Evolutionary conservation across 2,329 filamentous ascomycete species (phyloP).

Genomic region (Fusarium aywerte): DNA sequence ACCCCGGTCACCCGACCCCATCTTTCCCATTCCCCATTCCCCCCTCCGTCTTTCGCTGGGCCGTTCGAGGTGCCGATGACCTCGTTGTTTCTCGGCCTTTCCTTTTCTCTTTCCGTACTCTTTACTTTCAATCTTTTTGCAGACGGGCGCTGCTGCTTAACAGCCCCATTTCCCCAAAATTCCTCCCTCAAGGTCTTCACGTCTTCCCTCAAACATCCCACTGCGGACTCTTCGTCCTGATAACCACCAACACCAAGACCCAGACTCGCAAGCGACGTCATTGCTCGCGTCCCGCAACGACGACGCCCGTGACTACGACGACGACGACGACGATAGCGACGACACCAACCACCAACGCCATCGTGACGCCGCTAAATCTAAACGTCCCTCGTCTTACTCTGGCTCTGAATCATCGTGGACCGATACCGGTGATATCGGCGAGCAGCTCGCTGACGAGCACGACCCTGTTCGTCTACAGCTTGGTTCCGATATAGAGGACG

Average conservation of each 20-base stretch:
- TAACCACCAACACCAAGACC: constrained; percentile 52
- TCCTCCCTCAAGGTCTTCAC: constrained; percentile 76
- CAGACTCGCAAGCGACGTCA: constrained; percentile 55
- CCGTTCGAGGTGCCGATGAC: constrained; percentile 47
- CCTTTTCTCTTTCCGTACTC: constrained; percentile 46
- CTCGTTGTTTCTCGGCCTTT: constrained; percentile 41
- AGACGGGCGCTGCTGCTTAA: constrained; percentile 77
- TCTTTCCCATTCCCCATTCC: constrained; percentile 39
- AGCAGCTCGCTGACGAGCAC: constrained; percentile 84
- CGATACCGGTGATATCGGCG: constrained; percentile 93
- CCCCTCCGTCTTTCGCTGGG: constrained; percentile 42
- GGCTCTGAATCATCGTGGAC: constrained; percentile 83
- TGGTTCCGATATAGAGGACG: constrained; percentile 71
- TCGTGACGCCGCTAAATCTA: constrained; percentile 18
- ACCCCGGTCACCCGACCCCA: constrained; percentile 48
- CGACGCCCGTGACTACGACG: constrained; percentile 58
- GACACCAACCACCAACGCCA: constrained; percentile 51
- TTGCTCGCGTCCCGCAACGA: constrained; percentile 49
- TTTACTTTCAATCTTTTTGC: constrained; percentile 55
- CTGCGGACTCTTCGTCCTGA: constrained; percentile 73
- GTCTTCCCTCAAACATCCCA: constrained; percentile 86
- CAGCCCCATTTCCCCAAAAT: constrained; percentile 87
- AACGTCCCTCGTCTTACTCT: constrained; percentile 55
- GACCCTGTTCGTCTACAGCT: constrained; percentile 82
- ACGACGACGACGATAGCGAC: constrained; percentile 50